Conservation (phyloP, 2,329 filamentous ascomycete genomes). For the Cytospora schulzeri region DNA sequence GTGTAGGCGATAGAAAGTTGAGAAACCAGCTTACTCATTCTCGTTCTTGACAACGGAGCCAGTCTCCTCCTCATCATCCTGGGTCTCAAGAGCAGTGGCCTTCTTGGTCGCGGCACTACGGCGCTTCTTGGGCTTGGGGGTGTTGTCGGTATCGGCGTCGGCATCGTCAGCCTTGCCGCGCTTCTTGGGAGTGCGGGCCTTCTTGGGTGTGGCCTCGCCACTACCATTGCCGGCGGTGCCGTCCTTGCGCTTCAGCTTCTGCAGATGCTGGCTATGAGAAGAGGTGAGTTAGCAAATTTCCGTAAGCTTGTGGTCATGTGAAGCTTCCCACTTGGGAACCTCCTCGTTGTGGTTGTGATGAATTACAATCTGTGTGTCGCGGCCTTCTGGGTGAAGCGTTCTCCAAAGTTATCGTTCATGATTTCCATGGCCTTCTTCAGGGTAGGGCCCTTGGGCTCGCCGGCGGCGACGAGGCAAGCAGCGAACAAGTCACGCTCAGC, state of each 20-base stretch:
- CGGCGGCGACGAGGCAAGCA: slow-evolving; percentile 31
- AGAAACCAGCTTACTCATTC: slow-evolving; percentile 11
- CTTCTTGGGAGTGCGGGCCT: slow-evolving; percentile 28
- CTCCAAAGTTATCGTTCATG: slow-evolving; percentile 28
- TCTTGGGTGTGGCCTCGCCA: slow-evolving; percentile 26
- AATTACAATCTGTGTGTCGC: slow-evolving; percentile 24
- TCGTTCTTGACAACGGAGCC: slow-evolving; percentile 14
- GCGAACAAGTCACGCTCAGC: slow-evolving; percentile 36
- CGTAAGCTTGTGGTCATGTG: neutral
- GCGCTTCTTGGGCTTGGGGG: slow-evolving; percentile 8
- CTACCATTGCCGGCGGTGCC: slow-evolving; percentile 20
- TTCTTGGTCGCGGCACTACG: neutral
- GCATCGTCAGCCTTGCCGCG: slow-evolving; percentile 4
- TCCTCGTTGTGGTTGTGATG: neutral
- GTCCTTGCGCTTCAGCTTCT: slow-evolving; percentile 39
- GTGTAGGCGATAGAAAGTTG: too few relatives aligned
- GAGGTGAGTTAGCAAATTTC: slow-evolving; percentile 8
- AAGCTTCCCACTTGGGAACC: slow-evolving; percentile 8
- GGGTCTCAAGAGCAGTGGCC: neutral
- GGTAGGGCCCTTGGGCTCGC: slow-evolving; percentile 32
- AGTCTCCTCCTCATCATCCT: slow-evolving; percentile 13
- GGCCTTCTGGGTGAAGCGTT: slow-evolving; percentile 20
- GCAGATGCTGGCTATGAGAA: slow-evolving; percentile 38
- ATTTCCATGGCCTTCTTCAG: slow-evolving; percentile 31
- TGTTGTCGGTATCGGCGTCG: neutral